Base-by-base conservation (phyloP, 345 rosid species). In the Ceriops zippeliana region DNA sequence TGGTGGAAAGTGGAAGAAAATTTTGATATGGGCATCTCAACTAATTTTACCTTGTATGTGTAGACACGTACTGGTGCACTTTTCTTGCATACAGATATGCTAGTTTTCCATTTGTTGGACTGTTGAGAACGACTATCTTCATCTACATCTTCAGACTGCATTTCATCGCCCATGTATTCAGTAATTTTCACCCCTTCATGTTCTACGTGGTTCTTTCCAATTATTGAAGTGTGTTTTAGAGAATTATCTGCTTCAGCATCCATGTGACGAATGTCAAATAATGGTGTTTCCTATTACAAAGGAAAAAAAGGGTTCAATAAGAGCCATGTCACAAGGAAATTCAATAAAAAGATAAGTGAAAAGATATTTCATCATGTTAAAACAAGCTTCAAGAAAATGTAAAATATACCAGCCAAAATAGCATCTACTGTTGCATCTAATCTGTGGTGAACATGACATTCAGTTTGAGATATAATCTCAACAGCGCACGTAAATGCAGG, bases 381-480 rank as follows among this genome's bases (percentile, higher is more conserved):
- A 30, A 60, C 22, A 51, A 49, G 22, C 53, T 70, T n/a, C 59
- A 24, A 70, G 71, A 63, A 42, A 65, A 35, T 5, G 34, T 10
- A 22, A 10, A 57, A 63, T 65, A 31, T 83, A 88, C 97, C 97
- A 63, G 95, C 88, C 66, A 93, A 79, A 70, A 91, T 84, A 83
- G 96, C 90, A 72, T 91, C 97, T 68, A 91, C 96, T 5, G 96
- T 91, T 21, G 84, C 86, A 86, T 93, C 98, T 62, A 91, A 84
- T 67, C 85, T 82, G 73, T 88, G 90, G 79, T 93, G 96, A 75
- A 93, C 89, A 60, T 83, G 96, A 28, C 91, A 91, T 65, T 91
- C 91, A 1, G 90, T 83, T 80, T 77, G 86, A 31, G 98, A 85
- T 80, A 89, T 89, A 89, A 93, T 69, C 82, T 91, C 98, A 57